Base-by-base conservation (phyloP, 1,284 basidiomycete species). In the Sanguinoderma infundibulare region DNA sequence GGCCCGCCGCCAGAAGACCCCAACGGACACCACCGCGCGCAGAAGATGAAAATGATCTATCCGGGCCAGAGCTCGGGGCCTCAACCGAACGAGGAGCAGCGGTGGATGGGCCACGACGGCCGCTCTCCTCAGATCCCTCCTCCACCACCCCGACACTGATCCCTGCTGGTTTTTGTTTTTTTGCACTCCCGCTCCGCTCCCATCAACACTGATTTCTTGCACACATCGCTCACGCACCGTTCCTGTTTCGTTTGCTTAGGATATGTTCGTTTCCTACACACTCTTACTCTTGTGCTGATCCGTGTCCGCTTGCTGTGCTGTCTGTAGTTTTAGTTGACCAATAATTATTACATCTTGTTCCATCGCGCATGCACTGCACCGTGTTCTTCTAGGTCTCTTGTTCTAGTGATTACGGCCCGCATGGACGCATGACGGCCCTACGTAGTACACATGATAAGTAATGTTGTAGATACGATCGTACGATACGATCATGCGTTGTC, bases 291-390 rank as follows among this genome's bases (percentile, higher is more conserved):
- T 57, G 59, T 60, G 65, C 62, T 66, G 62, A 51, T 66, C 53
- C 49, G 59, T n/a, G n/a, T 56, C 59, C 58, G 47, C 34, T 64
- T 62, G 60, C 59, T 63, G 55, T 64, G 62, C 54, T 64, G 40
- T 61, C 46, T 67, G 65, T 67, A 64, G 53, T 64, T 58, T 40
- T 66, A 62, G 53, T 50, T 42, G 56, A n/a, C n/a, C n/a, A n/a
- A 46, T 47, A 63, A 62, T 54, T 57, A 36, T 44, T 57, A 36
- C 38, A 57, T 62, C 55, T 58, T 57, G 59, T 53, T 46, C 39
- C n/a, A 10, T 51, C 34, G 34, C 24, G 26, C 35, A 40, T 36
- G 20, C 26, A 15, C 28, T 30, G 28, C 9, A 22, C 10, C 36
- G 28, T 34, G 49, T 14, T 46, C 46, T 32, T 28, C 28, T 49